These are phyloP conservation scores for Rosa multiflora DNA, from an alignment of 306 rosid genomes.

Conservation along the genomic window DNA sequence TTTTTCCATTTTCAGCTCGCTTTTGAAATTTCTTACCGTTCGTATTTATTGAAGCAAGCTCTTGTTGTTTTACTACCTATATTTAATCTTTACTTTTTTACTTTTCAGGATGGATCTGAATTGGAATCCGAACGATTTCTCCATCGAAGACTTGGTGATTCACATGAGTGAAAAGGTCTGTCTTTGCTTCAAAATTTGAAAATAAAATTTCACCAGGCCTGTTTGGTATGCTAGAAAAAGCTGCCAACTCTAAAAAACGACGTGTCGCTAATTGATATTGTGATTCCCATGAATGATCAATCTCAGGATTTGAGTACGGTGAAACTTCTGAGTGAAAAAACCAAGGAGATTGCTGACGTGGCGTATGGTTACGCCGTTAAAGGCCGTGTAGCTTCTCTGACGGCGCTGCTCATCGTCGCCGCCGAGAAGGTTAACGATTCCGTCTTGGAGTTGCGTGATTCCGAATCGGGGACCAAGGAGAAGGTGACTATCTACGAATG, in stretches of 20 bases:
- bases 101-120: constrained; percentile 37
- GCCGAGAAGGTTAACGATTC: constrained; percentile 28
- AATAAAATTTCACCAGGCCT: neutral
- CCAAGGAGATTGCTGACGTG: constrained; percentile 37
- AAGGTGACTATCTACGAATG: constrained; percentile 39
- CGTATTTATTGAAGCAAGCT: neutral
- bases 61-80: neutral
- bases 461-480: constrained; percentile 29
- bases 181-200: neutral
- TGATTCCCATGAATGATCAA: neutral
- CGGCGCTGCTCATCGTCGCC: constrained; percentile 36
- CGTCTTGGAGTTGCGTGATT: constrained; percentile 23
- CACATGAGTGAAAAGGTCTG: constrained; percentile 36
- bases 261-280: neutral
- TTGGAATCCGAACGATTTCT: constrained; percentile 37
- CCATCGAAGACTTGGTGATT: constrained; percentile 39
- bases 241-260: neutral
- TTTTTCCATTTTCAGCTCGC: constrained; percentile 12
- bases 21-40: neutral
- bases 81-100: neutral
- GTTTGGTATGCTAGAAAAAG: constrained; percentile 20
- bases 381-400: constrained; percentile 30
- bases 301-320: constrained; percentile 37
- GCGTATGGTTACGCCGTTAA: constrained; percentile 35
- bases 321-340: constrained; percentile 36